Conservation (phyloP, 2,329 filamentous ascomycete genomes). For the Fusarium nanum region DNA sequence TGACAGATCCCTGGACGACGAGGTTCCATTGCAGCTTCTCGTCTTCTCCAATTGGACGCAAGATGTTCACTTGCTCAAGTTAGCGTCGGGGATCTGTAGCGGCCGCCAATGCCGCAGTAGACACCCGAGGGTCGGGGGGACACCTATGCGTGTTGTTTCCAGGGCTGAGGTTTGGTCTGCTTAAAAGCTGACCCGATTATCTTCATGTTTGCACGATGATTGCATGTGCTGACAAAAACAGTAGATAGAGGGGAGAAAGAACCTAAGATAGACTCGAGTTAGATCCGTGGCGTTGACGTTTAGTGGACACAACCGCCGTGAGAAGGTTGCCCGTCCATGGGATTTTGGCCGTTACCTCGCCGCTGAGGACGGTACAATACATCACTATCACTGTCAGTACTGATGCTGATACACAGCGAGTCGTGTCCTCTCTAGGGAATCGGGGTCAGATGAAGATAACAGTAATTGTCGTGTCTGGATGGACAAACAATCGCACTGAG, state of each 20-base stretch:
- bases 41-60: conserved; percentile 5
- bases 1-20: conserved; percentile 19
- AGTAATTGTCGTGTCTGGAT: neutral
- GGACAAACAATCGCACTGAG: neutral
- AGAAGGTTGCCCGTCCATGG: neutral
- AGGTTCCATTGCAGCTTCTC: conserved; percentile 25
- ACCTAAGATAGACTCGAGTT: neutral
- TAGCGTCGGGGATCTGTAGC: conserved; percentile 32
- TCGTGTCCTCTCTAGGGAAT: neutral
- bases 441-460: neutral
- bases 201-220: conserved; percentile 1
- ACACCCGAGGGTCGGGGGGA: conserved; percentile 23
- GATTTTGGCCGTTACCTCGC: conserved; percentile 32
- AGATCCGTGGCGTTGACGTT: conserved; percentile 26
- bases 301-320: conserved; percentile 12
- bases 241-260: neutral
- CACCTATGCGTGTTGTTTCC: conserved; percentile 25
- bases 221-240: conserved; percentile 10
- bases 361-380: conserved; percentile 9
- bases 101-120: conserved; percentile 29
- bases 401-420: neutral
- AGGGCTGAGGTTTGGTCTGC: conserved; percentile 27
- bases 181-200: neutral
- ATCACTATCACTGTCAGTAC: neutral
- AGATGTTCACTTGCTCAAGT: neutral